Percentiles rank a stretch among this genome's conserved stretches.
phyloP scores from a whole-genome alignment of 371 early-diverging fungal species.

The Mortierella sp. region DNA sequence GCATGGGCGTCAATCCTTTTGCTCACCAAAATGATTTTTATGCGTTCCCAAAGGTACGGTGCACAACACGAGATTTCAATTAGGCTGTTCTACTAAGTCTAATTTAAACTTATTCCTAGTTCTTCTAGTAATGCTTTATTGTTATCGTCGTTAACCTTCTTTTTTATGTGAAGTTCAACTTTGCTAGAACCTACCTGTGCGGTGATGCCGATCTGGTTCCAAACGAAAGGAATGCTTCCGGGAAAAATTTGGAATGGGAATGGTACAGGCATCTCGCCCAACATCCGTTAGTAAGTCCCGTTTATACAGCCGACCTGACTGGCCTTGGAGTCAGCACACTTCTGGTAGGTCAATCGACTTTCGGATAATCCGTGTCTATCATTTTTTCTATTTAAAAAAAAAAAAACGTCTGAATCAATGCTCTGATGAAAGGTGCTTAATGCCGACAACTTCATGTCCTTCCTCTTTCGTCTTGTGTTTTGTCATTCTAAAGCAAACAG shows the following conservation, averaged over 20 bases:
- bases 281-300: conserved; percentile 40
- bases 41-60: conserved; percentile 25
- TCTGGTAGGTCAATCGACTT: conserved; percentile 15
- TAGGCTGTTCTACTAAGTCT: too few species aligned
- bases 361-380: not conserved
- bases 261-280: conserved; percentile 53
- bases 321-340: conserved; percentile 28
- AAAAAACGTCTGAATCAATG: too few species aligned
- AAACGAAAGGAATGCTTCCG: conserved; percentile 33
- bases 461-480: not conserved
- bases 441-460: not conserved
- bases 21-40: conserved; percentile 18
- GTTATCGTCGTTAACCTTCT: too few species aligned
- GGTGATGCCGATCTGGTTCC: conserved; percentile 34
- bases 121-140: too few species aligned
- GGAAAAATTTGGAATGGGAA: conserved; percentile 36
- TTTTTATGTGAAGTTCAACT: conserved; percentile 29
- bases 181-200: conserved; percentile 44
- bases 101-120: too few species aligned
- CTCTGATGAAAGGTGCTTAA: too few species aligned
- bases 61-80: too few species aligned
- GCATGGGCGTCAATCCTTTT: conserved; percentile 50
- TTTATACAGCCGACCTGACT: conserved; percentile 35
- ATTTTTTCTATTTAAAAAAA: too few species aligned
- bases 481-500: conserved; percentile 43